Evolutionary conservation across 306 rosid species (phyloP).

Genomic region (Argentina anserina): DNA sequence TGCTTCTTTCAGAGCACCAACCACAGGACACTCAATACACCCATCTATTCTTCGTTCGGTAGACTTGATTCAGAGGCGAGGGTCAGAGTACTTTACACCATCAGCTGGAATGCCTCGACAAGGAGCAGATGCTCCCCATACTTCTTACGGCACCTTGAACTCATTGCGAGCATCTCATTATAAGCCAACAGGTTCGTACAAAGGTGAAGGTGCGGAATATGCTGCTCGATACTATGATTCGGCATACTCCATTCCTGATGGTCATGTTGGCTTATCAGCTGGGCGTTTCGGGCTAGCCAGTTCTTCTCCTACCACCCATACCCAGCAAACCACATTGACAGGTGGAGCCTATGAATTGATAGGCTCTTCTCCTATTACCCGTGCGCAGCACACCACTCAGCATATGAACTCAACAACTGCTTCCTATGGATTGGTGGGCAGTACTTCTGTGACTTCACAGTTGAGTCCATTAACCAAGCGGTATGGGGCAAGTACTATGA

Average conservation of each 20-base stretch:
- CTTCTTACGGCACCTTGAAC: slow-evolving; percentile 19
- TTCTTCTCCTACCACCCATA: slow-evolving; percentile 17
- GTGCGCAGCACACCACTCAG: neutral
- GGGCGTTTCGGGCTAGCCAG: slow-evolving; percentile 7
- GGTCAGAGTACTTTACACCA: slow-evolving; percentile 9
- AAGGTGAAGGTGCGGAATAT: slow-evolving; percentile 28
- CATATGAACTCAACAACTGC: slow-evolving; percentile 7
- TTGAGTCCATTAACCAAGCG: slow-evolving; percentile 7
- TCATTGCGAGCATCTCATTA: slow-evolving; percentile 20
- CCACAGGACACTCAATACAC: slow-evolving; percentile 11
- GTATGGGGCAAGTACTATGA: slow-evolving; percentile 9
- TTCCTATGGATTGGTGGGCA: slow-evolving; percentile 7
- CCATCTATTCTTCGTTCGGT: slow-evolving; percentile 15
- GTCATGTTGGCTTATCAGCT: slow-evolving; percentile 1
- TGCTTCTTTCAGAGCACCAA: slow-evolving; percentile 9
- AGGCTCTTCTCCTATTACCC: slow-evolving; percentile 9
- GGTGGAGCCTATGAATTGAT: slow-evolving; percentile 13
- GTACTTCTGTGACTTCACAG: neutral
- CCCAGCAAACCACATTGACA: slow-evolving; percentile 4
- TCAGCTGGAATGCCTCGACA: slow-evolving; percentile 8
- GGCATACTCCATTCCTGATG: neutral
- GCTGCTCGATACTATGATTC: slow-evolving; percentile 18
- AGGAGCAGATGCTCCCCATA: slow-evolving; percentile 11
- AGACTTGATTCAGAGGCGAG: slow-evolving; percentile 16
- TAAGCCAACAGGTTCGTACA: slow-evolving; percentile 22